phyloP scores from a whole-genome alignment of 148 eudicot genomes.

The Suaeda aralocaspica region DNA sequence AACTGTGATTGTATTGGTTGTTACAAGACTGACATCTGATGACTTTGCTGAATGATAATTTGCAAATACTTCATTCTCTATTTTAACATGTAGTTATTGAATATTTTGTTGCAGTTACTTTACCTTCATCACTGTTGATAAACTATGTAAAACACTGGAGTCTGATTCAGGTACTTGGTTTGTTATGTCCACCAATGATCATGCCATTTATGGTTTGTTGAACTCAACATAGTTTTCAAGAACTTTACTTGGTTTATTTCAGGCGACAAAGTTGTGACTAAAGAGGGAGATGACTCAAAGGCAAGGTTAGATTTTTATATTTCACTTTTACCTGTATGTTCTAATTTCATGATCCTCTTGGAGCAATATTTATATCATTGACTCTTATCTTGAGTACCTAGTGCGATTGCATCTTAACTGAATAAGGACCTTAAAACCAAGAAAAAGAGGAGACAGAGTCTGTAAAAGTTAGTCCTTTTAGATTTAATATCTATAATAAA shows the following conservation, averaged over 20 bases:
- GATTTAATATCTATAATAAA: too few species aligned
- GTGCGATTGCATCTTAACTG: too few species aligned
- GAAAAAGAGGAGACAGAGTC: too few species aligned
- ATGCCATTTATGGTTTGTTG: not conserved
- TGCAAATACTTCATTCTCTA: not conserved
- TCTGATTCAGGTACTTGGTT: constrained; percentile 41
- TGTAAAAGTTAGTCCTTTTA: too few species aligned
- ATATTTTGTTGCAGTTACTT: constrained; percentile 45
- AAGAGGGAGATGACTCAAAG: constrained; percentile 33
- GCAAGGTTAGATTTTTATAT: constrained; percentile 46
- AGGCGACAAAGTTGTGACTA: constrained; percentile 29
- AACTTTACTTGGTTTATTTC: not conserved
- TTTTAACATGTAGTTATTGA: constrained; percentile 9
- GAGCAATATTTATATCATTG: not conserved
- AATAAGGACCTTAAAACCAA: too few species aligned
- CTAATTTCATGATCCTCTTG: not conserved
- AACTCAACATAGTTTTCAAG: not conserved
- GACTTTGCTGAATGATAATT: not conserved
- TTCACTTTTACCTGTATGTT: constrained; percentile 6
- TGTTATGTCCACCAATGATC: not conserved
- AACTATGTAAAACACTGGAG: constrained; percentile 50
- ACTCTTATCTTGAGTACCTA: not conserved
- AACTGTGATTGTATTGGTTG: not conserved
- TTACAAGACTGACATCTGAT: not conserved
- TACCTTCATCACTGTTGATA: constrained; percentile 59